Evolutionary conservation across 2,329 filamentous ascomycete species (phyloP).

Genomic region (Fusarium drepaniforme): DNA sequence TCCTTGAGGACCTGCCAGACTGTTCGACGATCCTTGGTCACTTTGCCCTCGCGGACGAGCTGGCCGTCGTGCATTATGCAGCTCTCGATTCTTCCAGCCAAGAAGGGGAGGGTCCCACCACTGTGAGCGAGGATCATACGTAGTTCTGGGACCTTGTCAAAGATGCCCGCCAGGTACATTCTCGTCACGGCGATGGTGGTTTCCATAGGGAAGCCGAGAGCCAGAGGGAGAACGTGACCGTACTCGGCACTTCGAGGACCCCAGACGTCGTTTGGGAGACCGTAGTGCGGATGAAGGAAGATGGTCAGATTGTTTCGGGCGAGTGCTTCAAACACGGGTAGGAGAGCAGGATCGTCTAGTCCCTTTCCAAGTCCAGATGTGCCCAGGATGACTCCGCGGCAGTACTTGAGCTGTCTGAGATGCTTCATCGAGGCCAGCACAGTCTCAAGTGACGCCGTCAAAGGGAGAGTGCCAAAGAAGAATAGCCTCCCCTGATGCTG

Average conservation of each 20-base stretch:
- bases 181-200: constrained; percentile 90
- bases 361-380: constrained; percentile 85
- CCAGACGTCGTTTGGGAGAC: constrained; percentile 83
- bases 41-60: constrained; percentile 73
- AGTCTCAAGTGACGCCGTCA: constrained; percentile 73
- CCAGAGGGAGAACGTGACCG: constrained; percentile 88
- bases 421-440: constrained; percentile 75
- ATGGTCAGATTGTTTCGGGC: constrained; percentile 74
- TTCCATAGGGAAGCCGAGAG: constrained; percentile 90
- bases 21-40: constrained; percentile 60
- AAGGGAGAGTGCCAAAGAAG: constrained; percentile 85
- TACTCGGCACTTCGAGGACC: constrained; percentile 78
- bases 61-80: constrained; percentile 87
- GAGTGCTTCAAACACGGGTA: constrained; percentile 79
- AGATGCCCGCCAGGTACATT: constrained; percentile 89
- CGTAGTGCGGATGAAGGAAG: constrained; percentile 94
- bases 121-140: constrained; percentile 87
- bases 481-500: constrained; percentile 76
- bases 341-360: constrained; percentile 80
- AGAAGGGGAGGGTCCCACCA: constrained; percentile 88
- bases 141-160: constrained; percentile 78
- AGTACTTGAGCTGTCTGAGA: constrained; percentile 71
- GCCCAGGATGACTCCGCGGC: constrained; percentile 89
- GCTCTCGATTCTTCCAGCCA: constrained; percentile 89
- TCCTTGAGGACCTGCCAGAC: constrained; percentile 70